Base-by-base conservation (phyloP, 2,329 filamentous ascomycete species). In the Fusarium albidum region DNA sequence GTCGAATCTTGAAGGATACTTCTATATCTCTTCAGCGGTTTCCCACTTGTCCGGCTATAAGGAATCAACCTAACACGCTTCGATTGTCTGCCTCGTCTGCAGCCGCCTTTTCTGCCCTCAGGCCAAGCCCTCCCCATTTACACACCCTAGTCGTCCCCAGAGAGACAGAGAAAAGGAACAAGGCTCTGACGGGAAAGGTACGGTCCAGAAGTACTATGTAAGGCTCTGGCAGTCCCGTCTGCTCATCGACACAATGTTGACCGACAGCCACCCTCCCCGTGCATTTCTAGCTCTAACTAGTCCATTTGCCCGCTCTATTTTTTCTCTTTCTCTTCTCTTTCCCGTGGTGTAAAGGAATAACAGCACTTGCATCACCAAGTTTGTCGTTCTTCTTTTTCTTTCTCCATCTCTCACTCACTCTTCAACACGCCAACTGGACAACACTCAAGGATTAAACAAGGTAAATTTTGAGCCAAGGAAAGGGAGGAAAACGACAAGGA, bases 291-390 rank as follows among this genome's bases (percentile, higher is more conserved):
- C 28, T 42, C 29, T 28, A 35, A 6, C 29, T 28, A 35, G 7
- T 15, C 27, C 49, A 28, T 52, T 18, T 32, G 17, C 18, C 14
- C 21, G n/a, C 34, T 61, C 14, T 27, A 38, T 31, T 28, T 35
- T 55, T 7, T 35, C 26, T n/a, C 42, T 38, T 33, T 53, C 9
- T 5, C 29, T 27, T 34, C 5, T 6, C 44, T 28, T 43, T 21
- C 32, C 18, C 8, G 28, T 40, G 6, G 35, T 34, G 15, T 46
- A 49, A 55, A 63, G 60, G 53, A 41, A 49, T 9, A 28, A 63
- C 60, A 61, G 59, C 40, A 63, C 59, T 61, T 58, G 56, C 49
- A 48, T 31, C 32, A 35, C 33, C 11, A 15, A 33, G 21, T 21
- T 21, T 21, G n/a, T 21, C 21, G 21, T 21, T 21, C 7, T 21